Base-by-base conservation (phyloP, 2,329 filamentous ascomycete species). In the Harringtonia aguacate region DNA sequence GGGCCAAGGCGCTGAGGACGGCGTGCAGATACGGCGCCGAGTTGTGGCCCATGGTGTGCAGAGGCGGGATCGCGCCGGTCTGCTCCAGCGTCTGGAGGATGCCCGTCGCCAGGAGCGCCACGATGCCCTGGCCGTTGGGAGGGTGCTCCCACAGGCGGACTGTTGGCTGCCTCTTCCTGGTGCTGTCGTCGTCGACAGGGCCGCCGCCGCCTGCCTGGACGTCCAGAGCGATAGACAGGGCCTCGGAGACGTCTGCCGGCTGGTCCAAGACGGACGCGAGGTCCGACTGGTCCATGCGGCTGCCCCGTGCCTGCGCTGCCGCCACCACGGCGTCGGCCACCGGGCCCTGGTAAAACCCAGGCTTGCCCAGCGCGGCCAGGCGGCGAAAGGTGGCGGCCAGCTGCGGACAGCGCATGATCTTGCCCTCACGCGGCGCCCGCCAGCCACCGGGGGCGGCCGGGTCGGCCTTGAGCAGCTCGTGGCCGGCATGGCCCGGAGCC, bases 71-170 rank as follows among this genome's bases (percentile, higher is more conserved):
- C 56, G 79, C 79, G 30, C 82, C 84, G 15, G 73, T 68, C 48
- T 79, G 79, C 61, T 94, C 86, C 0, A 95, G 72, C 56, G 89
- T 79, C 58, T 94, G 80, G 30, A 97, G 69, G 48, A 97, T 92
- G 1, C 90, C 90, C 1, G 95, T 68, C 0, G 90, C 84, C 81
- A 95, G 94, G 17, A 95, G 67, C 0, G 90, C 90, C 2, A 97
- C 86, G 47, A 97, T 88, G 1, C 90, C 90, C 62, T 97, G 90
- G 0, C 90, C 89, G 52, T 95, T 97, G 2, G 90, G 90, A 22
- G 90, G 88, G 56, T 95, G 89, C 57, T 97, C 90, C 90, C 90
- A 97, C 0, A 97, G 68, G 61, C 15, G 82, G 69, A 58, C n/a
- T 95, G 88, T 45, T 83, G 70, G 55, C 80, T 76, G 0, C 87